Evolutionary conservation across 106 monocot genomes (phyloP).

Genomic region (Ottelia alismoides): DNA sequence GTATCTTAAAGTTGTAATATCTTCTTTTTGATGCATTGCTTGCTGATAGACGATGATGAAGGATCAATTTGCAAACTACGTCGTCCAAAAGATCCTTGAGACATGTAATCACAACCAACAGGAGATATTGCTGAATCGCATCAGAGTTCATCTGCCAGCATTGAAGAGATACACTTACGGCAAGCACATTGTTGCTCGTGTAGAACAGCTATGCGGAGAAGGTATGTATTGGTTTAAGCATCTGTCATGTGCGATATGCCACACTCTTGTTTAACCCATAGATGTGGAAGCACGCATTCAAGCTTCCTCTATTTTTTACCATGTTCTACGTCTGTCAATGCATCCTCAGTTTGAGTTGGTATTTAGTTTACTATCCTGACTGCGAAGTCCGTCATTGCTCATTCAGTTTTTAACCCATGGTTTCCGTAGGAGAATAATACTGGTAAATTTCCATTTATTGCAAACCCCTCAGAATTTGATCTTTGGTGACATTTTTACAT

Average conservation of each 20-base stretch:
- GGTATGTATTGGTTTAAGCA: constrained; percentile 34
- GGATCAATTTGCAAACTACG: constrained; percentile 94
- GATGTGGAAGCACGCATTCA: too few species aligned
- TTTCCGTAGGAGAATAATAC: too few species aligned
- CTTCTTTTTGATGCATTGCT: too few species aligned
- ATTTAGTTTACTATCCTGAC: not conserved
- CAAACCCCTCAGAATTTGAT: too few species aligned
- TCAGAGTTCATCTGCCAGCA: constrained; percentile 46
- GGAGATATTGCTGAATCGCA: constrained; percentile 37
- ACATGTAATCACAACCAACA: constrained; percentile 46
- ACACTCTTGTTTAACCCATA: too few species aligned
- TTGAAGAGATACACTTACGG: constrained; percentile 89
- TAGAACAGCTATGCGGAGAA: constrained; percentile 57
- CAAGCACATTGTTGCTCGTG: constrained; percentile 78
- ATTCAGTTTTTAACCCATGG: too few species aligned
- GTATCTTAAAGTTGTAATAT: too few species aligned
- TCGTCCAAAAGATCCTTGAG: constrained; percentile 89
- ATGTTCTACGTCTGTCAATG: too few species aligned
- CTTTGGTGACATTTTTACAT: too few species aligned
- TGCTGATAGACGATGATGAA: constrained; percentile 99
- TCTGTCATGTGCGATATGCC: too few species aligned
- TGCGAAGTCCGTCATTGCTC: too few species aligned
- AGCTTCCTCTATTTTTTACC: not conserved
- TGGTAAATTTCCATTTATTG: too few species aligned
- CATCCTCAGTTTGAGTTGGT: not conserved